phyloP scores from a whole-genome alignment of 208 protist species.

The Phytomonas francai region DNA sequence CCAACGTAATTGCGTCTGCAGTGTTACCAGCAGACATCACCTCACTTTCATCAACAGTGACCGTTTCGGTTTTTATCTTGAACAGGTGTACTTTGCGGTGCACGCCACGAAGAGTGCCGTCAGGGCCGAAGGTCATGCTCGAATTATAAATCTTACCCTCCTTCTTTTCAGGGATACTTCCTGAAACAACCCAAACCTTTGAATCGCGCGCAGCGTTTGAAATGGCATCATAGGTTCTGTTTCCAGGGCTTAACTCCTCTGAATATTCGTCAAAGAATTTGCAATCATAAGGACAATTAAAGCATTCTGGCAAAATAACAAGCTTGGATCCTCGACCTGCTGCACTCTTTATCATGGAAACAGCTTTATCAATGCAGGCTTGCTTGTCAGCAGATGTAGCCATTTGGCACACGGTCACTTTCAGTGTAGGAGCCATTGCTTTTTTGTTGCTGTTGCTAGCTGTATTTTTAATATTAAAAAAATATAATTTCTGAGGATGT shows the following conservation, averaged over 20 bases:
- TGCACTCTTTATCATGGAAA: constrained; percentile 59
- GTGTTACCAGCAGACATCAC: constrained; percentile 89
- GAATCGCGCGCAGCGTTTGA: constrained; percentile 54
- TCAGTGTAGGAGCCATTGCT: constrained; percentile 31
- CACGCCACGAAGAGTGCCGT: constrained; percentile 83
- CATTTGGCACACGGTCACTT: constrained; percentile 89
- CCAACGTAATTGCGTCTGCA: constrained; percentile 32
- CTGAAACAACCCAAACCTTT: constrained; percentile 82
- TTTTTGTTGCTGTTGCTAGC: constrained; percentile 5
- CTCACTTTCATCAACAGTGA: constrained; percentile 94
- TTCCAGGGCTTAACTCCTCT: constrained; percentile 67
- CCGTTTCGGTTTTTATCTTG: constrained; percentile 92
- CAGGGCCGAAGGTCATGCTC: constrained; percentile 83
- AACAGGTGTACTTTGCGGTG: constrained; percentile 96
- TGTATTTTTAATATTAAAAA: neutral
- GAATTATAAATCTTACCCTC: constrained; percentile 94
- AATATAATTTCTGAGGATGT: neutral
- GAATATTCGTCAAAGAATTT: constrained; percentile 93
- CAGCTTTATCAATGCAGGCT: constrained; percentile 78
- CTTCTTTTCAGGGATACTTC: constrained; percentile 91
- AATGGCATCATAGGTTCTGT: constrained; percentile 74
- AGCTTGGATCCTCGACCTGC: constrained; percentile 73
- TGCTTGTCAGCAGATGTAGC: constrained; percentile 55
- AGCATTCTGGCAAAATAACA: constrained; percentile 91
- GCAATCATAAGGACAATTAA: constrained; percentile 94